Percentiles rank a stretch among this genome's conserved stretches.
Evolutionary conservation across 495 filamentous ascomycete species (phyloP).

Genomic region (Bathelium albidoporum): DNA sequence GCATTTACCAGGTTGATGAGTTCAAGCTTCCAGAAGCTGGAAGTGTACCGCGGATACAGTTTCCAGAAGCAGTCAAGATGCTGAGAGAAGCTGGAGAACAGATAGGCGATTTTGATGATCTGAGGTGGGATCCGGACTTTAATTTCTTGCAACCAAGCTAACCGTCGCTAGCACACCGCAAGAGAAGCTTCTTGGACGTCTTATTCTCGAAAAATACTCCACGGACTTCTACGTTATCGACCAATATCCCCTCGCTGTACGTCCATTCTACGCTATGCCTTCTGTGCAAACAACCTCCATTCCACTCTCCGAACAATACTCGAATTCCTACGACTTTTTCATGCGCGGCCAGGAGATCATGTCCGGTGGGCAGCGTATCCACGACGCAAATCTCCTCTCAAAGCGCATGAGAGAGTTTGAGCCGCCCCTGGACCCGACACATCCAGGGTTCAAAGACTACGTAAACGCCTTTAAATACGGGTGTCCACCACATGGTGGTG

Average conservation of each 20-base stretch:
- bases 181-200: constrained; percentile 81
- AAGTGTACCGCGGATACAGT: constrained; percentile 72
- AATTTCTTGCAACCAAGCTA: constrained; percentile 20
- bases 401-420: constrained; percentile 61
- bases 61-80: constrained; percentile 73
- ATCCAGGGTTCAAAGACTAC: constrained; percentile 74
- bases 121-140: constrained; percentile 42
- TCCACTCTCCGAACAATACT: constrained; percentile 53
- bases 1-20: constrained; percentile 33
- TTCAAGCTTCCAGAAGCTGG: constrained; percentile 49
- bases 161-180: constrained; percentile 49
- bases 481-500: constrained; percentile 74
- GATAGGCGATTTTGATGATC: constrained; percentile 62
- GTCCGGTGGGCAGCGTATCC: constrained; percentile 77
- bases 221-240: constrained; percentile 90
- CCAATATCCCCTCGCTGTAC: constrained; percentile 75
- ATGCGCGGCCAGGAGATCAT: constrained; percentile 88
- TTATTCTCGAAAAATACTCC: constrained; percentile 71
- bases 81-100: constrained; percentile 70
- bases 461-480: constrained; percentile 70
- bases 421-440: constrained; percentile 51
- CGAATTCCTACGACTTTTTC: constrained; percentile 88
- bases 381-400: constrained; percentile 59
- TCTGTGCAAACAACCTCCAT: constrained; percentile 48
- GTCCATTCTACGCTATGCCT: constrained; percentile 86